Conservation (phyloP, 176 grass and related monocot genomes). For the Calamus simplicifolius region DNA sequence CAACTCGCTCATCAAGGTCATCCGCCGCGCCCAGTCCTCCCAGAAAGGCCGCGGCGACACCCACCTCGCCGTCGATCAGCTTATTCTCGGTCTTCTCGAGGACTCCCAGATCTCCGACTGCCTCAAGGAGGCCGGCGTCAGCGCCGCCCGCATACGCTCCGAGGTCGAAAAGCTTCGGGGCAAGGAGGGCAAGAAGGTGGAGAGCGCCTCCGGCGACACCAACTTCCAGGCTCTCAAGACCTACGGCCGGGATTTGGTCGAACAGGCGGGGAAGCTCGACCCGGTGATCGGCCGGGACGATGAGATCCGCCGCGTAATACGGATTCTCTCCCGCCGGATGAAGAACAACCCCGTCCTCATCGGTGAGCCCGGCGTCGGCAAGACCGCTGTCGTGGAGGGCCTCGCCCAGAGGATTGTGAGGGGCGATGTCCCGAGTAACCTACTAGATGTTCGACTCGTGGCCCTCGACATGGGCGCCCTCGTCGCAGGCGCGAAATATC, state of each 20-base stretch:
- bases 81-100: conserved; percentile 49
- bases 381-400: conserved; percentile 64
- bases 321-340: conserved; percentile 33
- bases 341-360: conserved; percentile 65
- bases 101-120: conserved; percentile 43
- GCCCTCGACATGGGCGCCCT: conserved; percentile 50
- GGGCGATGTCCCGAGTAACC: conserved; percentile 42
- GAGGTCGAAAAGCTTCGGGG: conserved; percentile 59
- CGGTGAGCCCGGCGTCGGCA: conserved; percentile 66
- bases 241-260: conserved; percentile 57
- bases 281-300: conserved; percentile 63
- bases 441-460: conserved; percentile 49
- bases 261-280: conserved; percentile 55
- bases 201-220: conserved; percentile 52
- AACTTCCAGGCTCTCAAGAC: conserved; percentile 66
- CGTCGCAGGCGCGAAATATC: conserved; percentile 45
- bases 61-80: conserved; percentile 49
- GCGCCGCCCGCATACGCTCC: conserved; percentile 34
- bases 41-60: conserved; percentile 22
- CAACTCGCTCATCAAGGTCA: conserved; percentile 47
- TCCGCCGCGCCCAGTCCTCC: conserved; percentile 56
- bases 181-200: conserved; percentile 26
- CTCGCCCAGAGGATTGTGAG: conserved; percentile 53
- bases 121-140: conserved; percentile 51
- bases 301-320: conserved; percentile 45